Percentiles rank a stretch among this genome's conserved stretches.
These are phyloP conservation scores for Yamadazyma nakazawae DNA, from an alignment of 805 yeast species.

Conservation along the genomic window DNA sequence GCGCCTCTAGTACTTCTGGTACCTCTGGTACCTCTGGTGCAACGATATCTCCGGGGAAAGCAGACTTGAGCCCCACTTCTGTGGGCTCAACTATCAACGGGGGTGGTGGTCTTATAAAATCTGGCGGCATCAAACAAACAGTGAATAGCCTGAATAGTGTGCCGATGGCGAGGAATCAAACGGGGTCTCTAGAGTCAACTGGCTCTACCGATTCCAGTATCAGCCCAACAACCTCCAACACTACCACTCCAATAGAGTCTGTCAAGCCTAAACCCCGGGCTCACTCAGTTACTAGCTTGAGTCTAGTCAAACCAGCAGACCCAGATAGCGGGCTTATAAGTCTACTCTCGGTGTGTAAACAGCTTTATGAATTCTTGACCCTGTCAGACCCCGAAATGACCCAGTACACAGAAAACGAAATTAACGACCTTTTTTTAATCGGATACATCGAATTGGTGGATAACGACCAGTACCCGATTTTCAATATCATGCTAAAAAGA, in stretches of 20 bases:
- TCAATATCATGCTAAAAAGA: conserved; percentile 20
- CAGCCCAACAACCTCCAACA: neutral
- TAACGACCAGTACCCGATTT: conserved; percentile 13
- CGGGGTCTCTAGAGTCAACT: too few species aligned
- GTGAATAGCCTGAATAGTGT: too few species aligned
- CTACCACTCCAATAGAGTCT: neutral
- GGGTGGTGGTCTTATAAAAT: too few species aligned
- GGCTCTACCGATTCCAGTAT: neutral
- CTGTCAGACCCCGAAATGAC: conserved; percentile 12
- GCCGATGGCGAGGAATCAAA: too few species aligned
- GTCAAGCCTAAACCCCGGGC: conserved; percentile 4
- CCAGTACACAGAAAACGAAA: conserved; percentile 12
- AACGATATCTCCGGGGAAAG: too few species aligned
- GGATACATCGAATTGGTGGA: conserved; percentile 25
- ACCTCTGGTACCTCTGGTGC: too few species aligned
- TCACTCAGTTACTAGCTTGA: conserved; percentile 5
- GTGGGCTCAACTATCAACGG: too few species aligned
- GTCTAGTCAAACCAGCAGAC: neutral
- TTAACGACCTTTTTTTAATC: conserved; percentile 29
- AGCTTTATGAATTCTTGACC: conserved; percentile 18
- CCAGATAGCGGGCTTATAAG: conserved; percentile 18
- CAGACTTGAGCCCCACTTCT: too few species aligned
- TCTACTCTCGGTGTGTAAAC: conserved; percentile 26
- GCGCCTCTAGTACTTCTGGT: too few species aligned
- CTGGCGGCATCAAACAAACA: too few species aligned